Base-by-base conservation (phyloP, 208 protist genomes). In the Trypanosoma scelopori region DNA sequence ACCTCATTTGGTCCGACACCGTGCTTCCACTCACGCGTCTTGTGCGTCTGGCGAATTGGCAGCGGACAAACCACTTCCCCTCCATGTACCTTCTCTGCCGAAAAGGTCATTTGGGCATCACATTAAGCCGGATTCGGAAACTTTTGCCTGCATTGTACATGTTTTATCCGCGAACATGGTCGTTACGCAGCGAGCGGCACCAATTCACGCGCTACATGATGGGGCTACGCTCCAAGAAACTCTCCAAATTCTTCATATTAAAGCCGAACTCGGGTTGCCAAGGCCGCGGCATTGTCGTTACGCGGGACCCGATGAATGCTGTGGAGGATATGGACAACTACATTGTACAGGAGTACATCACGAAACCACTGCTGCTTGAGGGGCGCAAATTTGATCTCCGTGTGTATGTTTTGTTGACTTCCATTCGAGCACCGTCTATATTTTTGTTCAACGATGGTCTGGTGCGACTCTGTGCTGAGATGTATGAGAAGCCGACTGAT, bases 31-130 rank as follows among this genome's bases (percentile, higher is more conserved):
- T 95, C 35, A 92, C 93, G 37, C 74, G 87, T 20, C 75, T 98
- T 15, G 91, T 94, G 50, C 80, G 85, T 1, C 69, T 98, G 28
- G 81, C 79, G 28, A 92, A 89, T 69, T 97, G 92, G 83, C 97
- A 98, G 78, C 82, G 89, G 25, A 97, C 95, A 15, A 98, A 98
- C 81, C 97, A 98, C 75, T 98, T 98, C 73, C 94, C 96, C 5
- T 90, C 85, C 22, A 98, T 98, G 97, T 82, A 91, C 61, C 79
- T 97, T 46, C 74, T 98, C 15, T 94, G 91, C 41, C 84, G 96
- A 35, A 98, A 98, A 72, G 86, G 84, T 1, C 92, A 93, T 64
- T 78, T 98, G n/a, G 88, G 84, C 45, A 89, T 80, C 27, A 98
- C 95, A 39, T 76, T 98, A 13, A 92, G 87, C 28, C 78, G 76